Percentiles rank a stretch among this genome's conserved stretches.
Evolutionary conservation across 2,329 filamentous ascomycete species (phyloP).

Genomic region (Penicillium sp.): DNA sequence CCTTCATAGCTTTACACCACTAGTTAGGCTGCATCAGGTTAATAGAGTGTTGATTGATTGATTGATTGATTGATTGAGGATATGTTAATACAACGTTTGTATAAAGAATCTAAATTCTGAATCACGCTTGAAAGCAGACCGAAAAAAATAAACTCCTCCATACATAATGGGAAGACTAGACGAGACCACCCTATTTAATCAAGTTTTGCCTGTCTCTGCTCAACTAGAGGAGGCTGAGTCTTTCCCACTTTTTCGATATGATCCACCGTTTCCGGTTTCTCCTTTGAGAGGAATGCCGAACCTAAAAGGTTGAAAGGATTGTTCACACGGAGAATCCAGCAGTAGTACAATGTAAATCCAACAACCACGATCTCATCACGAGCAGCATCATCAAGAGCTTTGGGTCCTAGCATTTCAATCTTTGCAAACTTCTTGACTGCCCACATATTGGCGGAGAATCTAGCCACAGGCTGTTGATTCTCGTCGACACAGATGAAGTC

Average conservation of each 20-base stretch:
- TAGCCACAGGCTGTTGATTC: slow-evolving; percentile 31
- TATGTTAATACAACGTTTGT: neutral
- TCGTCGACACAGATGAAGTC: slow-evolving; percentile 37
- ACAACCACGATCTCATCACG: slow-evolving; percentile 36
- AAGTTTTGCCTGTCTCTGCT: neutral
- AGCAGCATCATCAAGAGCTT: slow-evolving; percentile 15
- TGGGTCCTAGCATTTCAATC: slow-evolving; percentile 32
- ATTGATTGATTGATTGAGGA: neutral
- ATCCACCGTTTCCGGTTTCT: slow-evolving; percentile 8
- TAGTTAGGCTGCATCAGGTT: too few relatives aligned
- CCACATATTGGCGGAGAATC: slow-evolving; percentile 32
- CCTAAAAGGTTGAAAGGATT: slow-evolving; percentile 31
- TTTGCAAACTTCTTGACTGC: slow-evolving; percentile 30
- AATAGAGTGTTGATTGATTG: too few relatives aligned
- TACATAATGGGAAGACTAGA: too few relatives aligned
- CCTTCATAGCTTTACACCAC: too few relatives aligned
- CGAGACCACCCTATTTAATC: neutral
- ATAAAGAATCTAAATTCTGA: neutral
- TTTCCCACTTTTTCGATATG: neutral
- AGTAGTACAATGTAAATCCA: slow-evolving; percentile 34
- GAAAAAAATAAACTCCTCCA: neutral
- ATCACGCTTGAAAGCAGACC: neutral
- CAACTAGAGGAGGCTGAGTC: neutral
- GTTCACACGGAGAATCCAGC: slow-evolving; percentile 31
- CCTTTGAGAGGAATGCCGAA: slow-evolving; percentile 23